Conservation (phyloP, 768 basidiomycete species). For the Leccinum ochraceum region DNA sequence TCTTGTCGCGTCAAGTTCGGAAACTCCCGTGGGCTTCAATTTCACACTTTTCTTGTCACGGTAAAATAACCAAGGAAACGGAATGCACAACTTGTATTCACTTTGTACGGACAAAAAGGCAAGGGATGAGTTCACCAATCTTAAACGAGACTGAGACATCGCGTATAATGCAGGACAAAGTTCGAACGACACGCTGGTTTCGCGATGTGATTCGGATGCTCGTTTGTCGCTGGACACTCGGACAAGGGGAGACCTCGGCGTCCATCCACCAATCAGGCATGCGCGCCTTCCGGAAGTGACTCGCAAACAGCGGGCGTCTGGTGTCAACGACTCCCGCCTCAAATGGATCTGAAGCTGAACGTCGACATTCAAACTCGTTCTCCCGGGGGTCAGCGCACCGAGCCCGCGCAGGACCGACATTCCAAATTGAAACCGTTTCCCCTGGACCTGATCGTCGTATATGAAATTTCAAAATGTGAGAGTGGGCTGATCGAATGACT, state of each 20-base stretch:
- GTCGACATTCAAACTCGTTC: background rate
- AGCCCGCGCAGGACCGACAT: background rate
- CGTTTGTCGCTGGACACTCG: background rate
- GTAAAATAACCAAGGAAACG: background rate
- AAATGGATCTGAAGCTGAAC: background rate
- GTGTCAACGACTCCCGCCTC: background rate
- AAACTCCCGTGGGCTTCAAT: background rate
- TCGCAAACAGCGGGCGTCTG: background rate
- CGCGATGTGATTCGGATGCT: background rate
- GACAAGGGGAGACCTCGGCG: background rate
- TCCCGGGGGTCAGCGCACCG: background rate
- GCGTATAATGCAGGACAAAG: background rate
- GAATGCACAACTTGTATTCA: background rate
- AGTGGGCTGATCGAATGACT: background rate
- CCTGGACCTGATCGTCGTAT: background rate
- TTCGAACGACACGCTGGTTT: background rate
- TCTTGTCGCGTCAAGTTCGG: background rate
- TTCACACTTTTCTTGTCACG: background rate
- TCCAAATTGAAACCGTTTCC: background rate
- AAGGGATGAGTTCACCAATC: background rate
- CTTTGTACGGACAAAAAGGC: background rate
- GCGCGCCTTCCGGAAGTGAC: background rate
- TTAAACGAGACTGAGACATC: background rate
- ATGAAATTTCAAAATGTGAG: background rate
- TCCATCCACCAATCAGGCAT: background rate